Evolutionary conservation across 305 asterid species (phyloP).

Genomic region (Ajuga reptans): DNA sequence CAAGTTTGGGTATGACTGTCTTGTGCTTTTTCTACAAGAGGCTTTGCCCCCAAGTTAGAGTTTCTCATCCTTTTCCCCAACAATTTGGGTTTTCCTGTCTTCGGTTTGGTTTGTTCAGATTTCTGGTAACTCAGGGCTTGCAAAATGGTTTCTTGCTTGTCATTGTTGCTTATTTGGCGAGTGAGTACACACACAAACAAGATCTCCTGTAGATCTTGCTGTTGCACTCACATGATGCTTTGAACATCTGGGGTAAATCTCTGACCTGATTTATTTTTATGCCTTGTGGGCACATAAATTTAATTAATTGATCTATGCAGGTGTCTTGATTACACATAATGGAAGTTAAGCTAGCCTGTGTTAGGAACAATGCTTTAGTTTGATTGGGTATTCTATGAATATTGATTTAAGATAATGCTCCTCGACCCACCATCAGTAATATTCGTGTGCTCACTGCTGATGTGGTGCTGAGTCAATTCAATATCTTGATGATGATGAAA

Average conservation of each 20-base stretch:
- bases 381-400: not conserved
- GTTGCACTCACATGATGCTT: slow-evolving; percentile 38
- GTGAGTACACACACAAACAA: slow-evolving; percentile 34
- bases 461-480: not conserved
- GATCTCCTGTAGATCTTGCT: slow-evolving; percentile 38
- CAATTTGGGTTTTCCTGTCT: slow-evolving; percentile 21
- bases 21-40: slow-evolving; percentile 23
- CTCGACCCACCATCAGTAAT: not conserved
- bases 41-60: slow-evolving; percentile 22
- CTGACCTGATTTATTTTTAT: slow-evolving; percentile 32
- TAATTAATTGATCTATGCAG: slow-evolving; percentile 17
- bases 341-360: not conserved
- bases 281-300: not conserved
- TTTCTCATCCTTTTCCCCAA: slow-evolving; percentile 26
- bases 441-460: not conserved
- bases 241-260: slow-evolving; percentile 46
- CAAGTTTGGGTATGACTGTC: slow-evolving; percentile 23
- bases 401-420: not conserved
- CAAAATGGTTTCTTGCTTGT: slow-evolving; percentile 34
- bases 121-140: slow-evolving; percentile 32
- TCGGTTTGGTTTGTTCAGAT: slow-evolving; percentile 34
- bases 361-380: not conserved
- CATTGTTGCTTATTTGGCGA: slow-evolving; percentile 40
- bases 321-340: not conserved
- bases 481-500: not conserved